These are phyloP conservation scores for Groenewaldozyma auringiensis DNA, from an alignment of 1,139 yeast genomes.

Conservation along the genomic window DNA sequence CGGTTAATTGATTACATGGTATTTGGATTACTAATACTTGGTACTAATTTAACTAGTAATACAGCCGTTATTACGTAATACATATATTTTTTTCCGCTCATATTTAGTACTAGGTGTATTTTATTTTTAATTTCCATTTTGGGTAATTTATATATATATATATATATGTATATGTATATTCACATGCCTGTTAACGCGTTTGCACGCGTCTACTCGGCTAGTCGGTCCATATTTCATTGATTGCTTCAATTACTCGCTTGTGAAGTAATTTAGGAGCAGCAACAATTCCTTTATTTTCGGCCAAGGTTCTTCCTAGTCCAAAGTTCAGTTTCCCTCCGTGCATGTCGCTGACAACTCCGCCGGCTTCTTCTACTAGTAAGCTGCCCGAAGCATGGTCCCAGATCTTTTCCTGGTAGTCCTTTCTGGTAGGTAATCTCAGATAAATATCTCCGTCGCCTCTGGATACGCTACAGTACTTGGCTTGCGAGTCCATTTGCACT, in stretches of 20 bases:
- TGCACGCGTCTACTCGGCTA: not conserved
- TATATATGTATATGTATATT: slow-evolving; percentile 1
- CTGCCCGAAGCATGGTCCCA: slow-evolving; percentile 99
- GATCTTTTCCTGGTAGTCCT: slow-evolving; percentile 78
- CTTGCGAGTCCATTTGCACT: slow-evolving; percentile 78
- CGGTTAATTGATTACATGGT: too few relatives aligned
- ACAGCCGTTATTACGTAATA: too few relatives aligned
- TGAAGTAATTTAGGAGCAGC: slow-evolving; percentile 72
- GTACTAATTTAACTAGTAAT: too few relatives aligned
- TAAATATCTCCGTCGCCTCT: slow-evolving; percentile 91
- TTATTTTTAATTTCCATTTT: too few relatives aligned
- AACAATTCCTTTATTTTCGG: slow-evolving; percentile 75
- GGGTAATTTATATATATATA: not conserved
- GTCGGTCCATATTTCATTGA: slow-evolving; percentile 21
- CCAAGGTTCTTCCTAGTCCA: slow-evolving; percentile 75
- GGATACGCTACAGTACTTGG: slow-evolving; percentile 85
- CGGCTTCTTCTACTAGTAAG: slow-evolving; percentile 77
- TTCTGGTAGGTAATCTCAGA: slow-evolving; percentile 73
- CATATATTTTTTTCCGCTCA: too few relatives aligned
- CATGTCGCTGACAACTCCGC: slow-evolving; percentile 85
- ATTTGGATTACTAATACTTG: too few relatives aligned
- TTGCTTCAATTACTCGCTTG: slow-evolving; percentile 52
- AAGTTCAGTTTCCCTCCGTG: slow-evolving; percentile 66
- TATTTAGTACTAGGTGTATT: too few relatives aligned
- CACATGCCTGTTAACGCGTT: not conserved